A percentile compares a stretch with the other conserved stretches of the same genome.
These are phyloP conservation scores for Vitis labrusca DNA, from an alignment of 164 flowering plant genomes.

Conservation along the genomic window DNA sequence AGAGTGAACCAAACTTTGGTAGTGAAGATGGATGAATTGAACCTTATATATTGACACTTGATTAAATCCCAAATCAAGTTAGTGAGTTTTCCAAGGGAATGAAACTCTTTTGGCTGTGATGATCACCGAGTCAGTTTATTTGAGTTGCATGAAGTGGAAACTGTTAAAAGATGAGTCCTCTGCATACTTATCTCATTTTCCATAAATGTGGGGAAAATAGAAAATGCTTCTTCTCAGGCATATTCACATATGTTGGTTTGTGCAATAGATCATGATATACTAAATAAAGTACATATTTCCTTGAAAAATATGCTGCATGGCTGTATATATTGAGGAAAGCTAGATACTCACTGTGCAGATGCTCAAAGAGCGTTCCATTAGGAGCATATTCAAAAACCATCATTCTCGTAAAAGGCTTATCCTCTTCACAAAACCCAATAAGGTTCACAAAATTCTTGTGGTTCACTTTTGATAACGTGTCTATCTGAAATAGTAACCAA, in stretches of 20 bases:
- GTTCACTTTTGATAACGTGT: conserved; percentile 57
- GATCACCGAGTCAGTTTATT: background rate
- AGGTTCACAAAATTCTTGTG: conserved; percentile 79
- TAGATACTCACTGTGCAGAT: conserved; percentile 62
- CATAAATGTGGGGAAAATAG: too few relatives aligned
- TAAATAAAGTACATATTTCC: background rate
- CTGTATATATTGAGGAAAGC: background rate
- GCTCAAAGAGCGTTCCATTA: conserved; percentile 82
- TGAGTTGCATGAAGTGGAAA: background rate
- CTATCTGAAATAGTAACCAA: conserved; percentile 47
- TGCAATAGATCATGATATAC: background rate
- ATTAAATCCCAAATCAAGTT: too few relatives aligned
- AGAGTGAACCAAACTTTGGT: too few relatives aligned
- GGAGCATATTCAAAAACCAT: conserved; percentile 88
- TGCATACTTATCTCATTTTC: background rate
- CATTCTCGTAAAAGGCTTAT: conserved; percentile 68
- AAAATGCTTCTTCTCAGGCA: background rate
- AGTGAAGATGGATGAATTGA: too few relatives aligned
- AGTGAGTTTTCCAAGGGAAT: too few relatives aligned
- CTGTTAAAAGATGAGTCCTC: background rate
- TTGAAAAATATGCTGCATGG: background rate
- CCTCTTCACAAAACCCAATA: conserved; percentile 70
- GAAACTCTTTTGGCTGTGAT: too few relatives aligned
- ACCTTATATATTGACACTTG: too few relatives aligned
- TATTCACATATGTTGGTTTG: background rate